Evolutionary conservation across 176 grass and related monocot genomes (phyloP), one percentile per base, ranked within the genome.

Genomic region (Cymbopogon citratus): DNA sequence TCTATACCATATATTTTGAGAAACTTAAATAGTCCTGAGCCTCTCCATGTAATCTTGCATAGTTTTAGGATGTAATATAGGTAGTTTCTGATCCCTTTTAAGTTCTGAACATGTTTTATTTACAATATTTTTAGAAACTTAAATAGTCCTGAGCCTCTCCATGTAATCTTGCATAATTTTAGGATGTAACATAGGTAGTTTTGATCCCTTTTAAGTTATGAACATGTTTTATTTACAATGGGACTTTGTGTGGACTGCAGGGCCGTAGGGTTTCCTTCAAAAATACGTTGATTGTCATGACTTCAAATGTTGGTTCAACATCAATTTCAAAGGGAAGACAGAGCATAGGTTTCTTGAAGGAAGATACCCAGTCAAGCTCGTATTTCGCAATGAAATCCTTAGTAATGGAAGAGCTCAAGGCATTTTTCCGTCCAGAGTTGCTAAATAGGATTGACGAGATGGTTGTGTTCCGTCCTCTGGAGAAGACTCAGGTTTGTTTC

Each of bases 201-300:
- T 51, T 18, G 31, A 54, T 27, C 1, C n/a, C 21, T 68, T 80
- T 43, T 62, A 36, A 79, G 77, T 51, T 73, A 34, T 71, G 51
- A 35, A 68, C 57, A 35, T 88, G 10, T 88, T 80, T 80, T 23
- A 69, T 60, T 87, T 79, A 71, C 77, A 66, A 67, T 80, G 35
- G 16, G 66, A 25, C 43, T 40, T 91, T 79, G 28, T 82, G 45
- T 89, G 23, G 51, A 83, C 15, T 93, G 67, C 82, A 99, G 96
- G 96, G 96, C 44, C 92, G 92, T 26, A 93, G 69, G 72, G 89
- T 99, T 91, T 95, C 96, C n/a, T 99, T 99, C 89, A 99, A 93
- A 40, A 99, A 99, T 46, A 93, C 96, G 52, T 93, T 95, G 85
- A 95, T 99, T 91, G 88, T 95, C 69, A 95, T 99, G 96, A 99